phyloP scores from a whole-genome alignment of 345 rosid genomes.

The Xanthoceras sorbifolium region DNA sequence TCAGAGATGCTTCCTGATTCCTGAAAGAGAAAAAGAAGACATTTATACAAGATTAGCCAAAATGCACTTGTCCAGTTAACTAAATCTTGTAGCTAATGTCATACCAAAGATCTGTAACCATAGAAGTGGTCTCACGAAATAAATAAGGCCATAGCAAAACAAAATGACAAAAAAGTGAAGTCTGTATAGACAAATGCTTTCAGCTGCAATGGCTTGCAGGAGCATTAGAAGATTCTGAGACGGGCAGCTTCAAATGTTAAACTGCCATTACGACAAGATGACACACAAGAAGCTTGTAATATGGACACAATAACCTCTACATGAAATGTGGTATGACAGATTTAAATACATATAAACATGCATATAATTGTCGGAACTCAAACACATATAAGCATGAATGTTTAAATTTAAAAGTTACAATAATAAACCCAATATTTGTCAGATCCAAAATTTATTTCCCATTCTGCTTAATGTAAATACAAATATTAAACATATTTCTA shows the following conservation, averaged over 20 bases:
- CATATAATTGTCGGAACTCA: neutral
- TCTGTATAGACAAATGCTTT: neutral
- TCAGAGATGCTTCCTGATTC: constrained; percentile 42
- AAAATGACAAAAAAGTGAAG: neutral
- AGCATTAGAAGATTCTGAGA: neutral
- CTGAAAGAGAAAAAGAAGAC: constrained; percentile 33
- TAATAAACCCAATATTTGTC: neutral
- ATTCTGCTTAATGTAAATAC: neutral
- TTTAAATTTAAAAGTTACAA: neutral
- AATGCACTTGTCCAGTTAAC: neutral
- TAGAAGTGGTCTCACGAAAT: neutral
- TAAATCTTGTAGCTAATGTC: neutral
- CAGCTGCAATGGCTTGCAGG: neutral
- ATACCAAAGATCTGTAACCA: neutral
- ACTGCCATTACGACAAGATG: neutral
- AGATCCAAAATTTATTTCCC: neutral
- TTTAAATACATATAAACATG: neutral
- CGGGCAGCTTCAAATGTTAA: neutral
- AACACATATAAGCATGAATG: neutral
- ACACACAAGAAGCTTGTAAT: constrained; percentile 1
- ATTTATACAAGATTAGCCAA: constrained; percentile 3
- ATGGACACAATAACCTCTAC: neutral
- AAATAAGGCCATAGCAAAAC: neutral
- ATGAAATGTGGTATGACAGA: neutral
- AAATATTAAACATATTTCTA: neutral